Conservation (phyloP, 2,329 filamentous ascomycete genomes). For the Bipolaris cookei region DNA sequence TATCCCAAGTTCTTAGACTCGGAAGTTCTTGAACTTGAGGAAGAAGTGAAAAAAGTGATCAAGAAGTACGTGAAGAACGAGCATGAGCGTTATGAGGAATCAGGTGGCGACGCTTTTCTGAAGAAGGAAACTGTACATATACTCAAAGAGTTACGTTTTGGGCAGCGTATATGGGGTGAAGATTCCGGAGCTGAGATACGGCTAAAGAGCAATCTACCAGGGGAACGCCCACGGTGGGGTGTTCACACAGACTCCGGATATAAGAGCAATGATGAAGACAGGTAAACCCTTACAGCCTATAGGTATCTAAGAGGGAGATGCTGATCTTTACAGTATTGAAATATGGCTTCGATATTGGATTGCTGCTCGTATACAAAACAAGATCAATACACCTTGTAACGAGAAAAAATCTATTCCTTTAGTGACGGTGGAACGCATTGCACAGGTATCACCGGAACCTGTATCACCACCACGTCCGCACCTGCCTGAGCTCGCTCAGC, state of each 20-base stretch:
- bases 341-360: constrained; percentile 2
- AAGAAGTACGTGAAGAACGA: constrained; percentile 1
- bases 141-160: background rate
- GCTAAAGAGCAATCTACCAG: background rate
- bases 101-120: background rate
- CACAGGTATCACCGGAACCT: background rate
- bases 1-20: background rate
- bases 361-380: constrained; percentile 5
- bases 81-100: background rate
- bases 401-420: background rate
- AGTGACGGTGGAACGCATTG: background rate
- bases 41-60: background rate
- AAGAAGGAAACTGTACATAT: constrained; percentile 1
- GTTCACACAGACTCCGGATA: constrained; percentile 3
- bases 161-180: constrained; percentile 1
- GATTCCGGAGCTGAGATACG: background rate
- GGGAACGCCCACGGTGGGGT: background rate
- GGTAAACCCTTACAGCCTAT: background rate
- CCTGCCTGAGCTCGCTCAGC: background rate
- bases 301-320: background rate
- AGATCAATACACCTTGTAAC: constrained; percentile 4
- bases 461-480: background rate
- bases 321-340: constrained; percentile 1
- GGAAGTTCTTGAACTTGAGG: background rate
- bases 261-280: constrained; percentile 1